Percentiles rank a stretch among this genome's conserved stretches.
These are phyloP conservation scores for Termitomyces sp. DNA, from an alignment of 768 basidiomycete genomes.

Conservation along the genomic window DNA sequence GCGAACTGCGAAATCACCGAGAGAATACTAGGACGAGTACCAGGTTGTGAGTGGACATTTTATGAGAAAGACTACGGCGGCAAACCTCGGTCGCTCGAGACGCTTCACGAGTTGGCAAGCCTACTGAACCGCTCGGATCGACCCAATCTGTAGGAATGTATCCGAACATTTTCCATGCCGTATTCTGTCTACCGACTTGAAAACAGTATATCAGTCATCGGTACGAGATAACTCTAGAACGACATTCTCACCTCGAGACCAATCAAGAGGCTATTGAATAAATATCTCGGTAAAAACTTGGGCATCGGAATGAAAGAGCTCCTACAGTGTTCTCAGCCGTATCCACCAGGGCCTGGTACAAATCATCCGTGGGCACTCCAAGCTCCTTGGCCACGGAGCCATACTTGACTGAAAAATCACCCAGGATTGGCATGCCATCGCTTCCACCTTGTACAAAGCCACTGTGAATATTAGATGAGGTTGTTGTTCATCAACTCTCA, in stretches of 20 bases:
- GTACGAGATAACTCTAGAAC: not conserved
- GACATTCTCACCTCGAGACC: conserved; percentile 32
- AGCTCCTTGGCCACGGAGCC: conserved; percentile 27
- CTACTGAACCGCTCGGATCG: conserved; percentile 41
- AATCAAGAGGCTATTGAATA: conserved; percentile 37
- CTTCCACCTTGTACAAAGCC: conserved; percentile 46
- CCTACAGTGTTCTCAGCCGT: conserved; percentile 47
- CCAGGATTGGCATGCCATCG: conserved; percentile 48
- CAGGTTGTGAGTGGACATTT: not conserved
- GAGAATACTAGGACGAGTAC: conserved; percentile 29
- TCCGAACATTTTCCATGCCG: conserved; percentile 44
- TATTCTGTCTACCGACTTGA: conserved; percentile 44
- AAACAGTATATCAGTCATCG: not conserved
- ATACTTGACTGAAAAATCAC: conserved; percentile 47
- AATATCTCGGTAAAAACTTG: not conserved
- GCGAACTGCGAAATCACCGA: conserved; percentile 48
- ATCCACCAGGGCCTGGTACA: conserved; percentile 45
- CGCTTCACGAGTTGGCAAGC: conserved; percentile 44
- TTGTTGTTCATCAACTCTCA: not conserved
- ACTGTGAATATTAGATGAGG: conserved; percentile 14
- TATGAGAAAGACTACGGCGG: not conserved
- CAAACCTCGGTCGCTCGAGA: conserved; percentile 41
- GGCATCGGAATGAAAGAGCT: not conserved
- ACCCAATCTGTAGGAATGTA: conserved; percentile 45
- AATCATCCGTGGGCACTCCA: conserved; percentile 38